Base-by-base conservation (phyloP, 345 rosid species). In the Salix caprea region DNA sequence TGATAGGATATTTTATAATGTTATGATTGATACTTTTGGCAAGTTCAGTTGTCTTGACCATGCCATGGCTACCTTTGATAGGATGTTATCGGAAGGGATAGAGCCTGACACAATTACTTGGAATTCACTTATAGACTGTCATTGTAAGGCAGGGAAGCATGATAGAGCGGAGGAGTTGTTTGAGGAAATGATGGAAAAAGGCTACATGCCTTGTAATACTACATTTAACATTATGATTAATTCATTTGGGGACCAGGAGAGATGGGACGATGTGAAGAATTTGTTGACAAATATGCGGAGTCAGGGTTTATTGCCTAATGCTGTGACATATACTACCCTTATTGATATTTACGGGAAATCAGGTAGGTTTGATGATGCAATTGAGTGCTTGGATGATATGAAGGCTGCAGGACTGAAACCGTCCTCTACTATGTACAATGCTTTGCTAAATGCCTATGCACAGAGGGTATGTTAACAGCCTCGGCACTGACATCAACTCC, bases 51-150 rank as follows among this genome's bases (percentile, higher is more conserved):
- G 96, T 83, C 92, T 95, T 70, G 93, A 95, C 82, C 93, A 93
- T 80, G 97, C 97, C 0, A 91, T 95, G 96, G 76, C 87, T 66
- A 84, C 99, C 1, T 93, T 92, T 65, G 95, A 92, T 70, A 81
- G 89, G 72, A 93, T 93, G 98, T 77, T 92, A 24, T 86, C 89
- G 0, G 93, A 93, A 52, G 96, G 96, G 32, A 87, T 96, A 16
- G 88, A 89, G 78, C 98, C 98, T 0, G 98, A 92, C 74, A 85
- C 85, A 4, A 90, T 93, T 61, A 96, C 98, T 1, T 93, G 99
- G 99, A 96, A 96, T 82, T 92, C 99, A 6, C 94, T 96, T 69
- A 86, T 96, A n/a, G 95, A 92, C 82, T 88, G 92, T 36, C 98
- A 93, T 78, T 91, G 90, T 74, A 96, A 91, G 84, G 88, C 90